phyloP scores from a whole-genome alignment of 352 stramenopile genomes.

The Globisporangium megalacanthum region DNA sequence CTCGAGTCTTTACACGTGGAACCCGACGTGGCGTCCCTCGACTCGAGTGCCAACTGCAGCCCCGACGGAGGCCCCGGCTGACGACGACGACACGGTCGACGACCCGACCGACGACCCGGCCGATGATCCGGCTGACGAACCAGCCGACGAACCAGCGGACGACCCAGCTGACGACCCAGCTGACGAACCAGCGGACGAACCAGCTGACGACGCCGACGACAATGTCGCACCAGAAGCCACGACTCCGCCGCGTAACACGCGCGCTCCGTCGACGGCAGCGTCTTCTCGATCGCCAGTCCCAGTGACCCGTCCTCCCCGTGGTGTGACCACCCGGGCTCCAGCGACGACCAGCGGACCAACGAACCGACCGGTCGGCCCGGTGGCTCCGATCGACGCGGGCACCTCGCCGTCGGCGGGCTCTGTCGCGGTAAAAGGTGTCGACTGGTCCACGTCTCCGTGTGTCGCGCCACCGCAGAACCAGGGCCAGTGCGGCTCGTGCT shows the following conservation, averaged over 20 bases:
- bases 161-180: too few relatives aligned
- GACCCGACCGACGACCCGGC: too few relatives aligned
- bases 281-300: too few relatives aligned
- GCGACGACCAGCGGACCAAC: background rate
- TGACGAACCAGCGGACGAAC: too few relatives aligned
- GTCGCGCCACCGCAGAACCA: conserved; percentile 98
- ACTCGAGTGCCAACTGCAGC: background rate
- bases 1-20: conserved; percentile 4
- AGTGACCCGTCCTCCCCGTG: background rate
- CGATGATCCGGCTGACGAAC: too few relatives aligned
- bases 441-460: conserved; percentile 71
- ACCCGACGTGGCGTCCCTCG: background rate
- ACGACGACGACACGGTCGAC: too few relatives aligned
- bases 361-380: background rate
- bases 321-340: background rate
- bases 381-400: conserved; percentile 4
- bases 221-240: background rate
- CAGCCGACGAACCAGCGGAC: too few relatives aligned
- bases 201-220: background rate
- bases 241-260: background rate
- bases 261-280: too few relatives aligned
- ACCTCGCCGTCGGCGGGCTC: background rate
- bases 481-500: conserved; percentile 94
- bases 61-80: too few relatives aligned
- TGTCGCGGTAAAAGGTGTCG: conserved; percentile 15